These are phyloP conservation scores for Phyllosticta citrichinensis DNA, from an alignment of 2,329 filamentous ascomycete species.

Conservation along the genomic window DNA sequence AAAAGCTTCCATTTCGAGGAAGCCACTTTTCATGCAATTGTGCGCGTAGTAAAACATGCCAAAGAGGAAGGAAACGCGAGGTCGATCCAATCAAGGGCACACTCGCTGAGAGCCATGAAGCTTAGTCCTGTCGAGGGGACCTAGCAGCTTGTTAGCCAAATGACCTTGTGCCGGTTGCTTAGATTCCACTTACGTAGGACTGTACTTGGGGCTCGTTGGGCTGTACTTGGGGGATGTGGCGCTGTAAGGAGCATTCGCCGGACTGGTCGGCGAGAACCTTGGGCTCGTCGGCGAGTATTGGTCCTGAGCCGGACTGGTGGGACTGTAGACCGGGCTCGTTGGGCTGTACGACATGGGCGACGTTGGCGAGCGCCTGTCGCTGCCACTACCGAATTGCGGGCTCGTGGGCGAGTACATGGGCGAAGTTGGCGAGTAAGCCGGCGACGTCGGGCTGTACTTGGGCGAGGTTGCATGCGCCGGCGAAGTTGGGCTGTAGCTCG, in stretches of 20 bases:
- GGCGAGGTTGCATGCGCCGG: constrained; percentile 45
- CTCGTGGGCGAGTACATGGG: constrained; percentile 47
- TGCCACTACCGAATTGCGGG: constrained; percentile 28
- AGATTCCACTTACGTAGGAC: constrained; percentile 27
- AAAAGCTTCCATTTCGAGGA: not conserved
- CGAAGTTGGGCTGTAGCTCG: constrained; percentile 41
- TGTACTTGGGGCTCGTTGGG: constrained; percentile 33
- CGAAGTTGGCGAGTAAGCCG: constrained; percentile 23
- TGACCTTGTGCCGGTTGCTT: not conserved
- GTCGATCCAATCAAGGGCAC: constrained; percentile 8
- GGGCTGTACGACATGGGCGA: constrained; percentile 63
- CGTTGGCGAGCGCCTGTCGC: constrained; percentile 32
- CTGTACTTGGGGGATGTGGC: constrained; percentile 35
- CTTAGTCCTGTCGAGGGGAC: constrained; percentile 7
- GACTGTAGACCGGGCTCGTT: constrained; percentile 49
- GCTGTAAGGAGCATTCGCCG: constrained; percentile 26
- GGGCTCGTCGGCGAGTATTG: constrained; percentile 40
- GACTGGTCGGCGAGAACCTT: constrained; percentile 24
- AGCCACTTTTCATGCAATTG: not conserved
- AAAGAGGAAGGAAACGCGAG: not conserved
- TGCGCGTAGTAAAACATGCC: not conserved
- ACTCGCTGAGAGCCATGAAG: not conserved
- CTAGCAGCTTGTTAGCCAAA: not conserved
- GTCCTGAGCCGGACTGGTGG: constrained; percentile 43
- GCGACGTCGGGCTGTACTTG: constrained; percentile 51